Evolutionary conservation across 257 asterid genomes (phyloP), one percentile per base, ranked within the genome.

Genomic region (Scutellaria baicalensis): DNA sequence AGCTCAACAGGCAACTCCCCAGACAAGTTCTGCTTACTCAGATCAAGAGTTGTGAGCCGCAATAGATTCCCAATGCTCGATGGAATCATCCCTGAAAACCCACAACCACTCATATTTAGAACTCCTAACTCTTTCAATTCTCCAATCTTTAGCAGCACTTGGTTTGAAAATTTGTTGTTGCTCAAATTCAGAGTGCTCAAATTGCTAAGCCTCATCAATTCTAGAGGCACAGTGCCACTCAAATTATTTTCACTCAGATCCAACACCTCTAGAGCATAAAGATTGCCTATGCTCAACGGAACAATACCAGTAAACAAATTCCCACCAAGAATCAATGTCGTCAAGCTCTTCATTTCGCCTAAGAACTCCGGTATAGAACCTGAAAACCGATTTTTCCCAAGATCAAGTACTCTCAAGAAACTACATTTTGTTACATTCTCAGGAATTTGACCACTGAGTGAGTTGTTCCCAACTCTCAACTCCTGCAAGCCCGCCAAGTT

Each of bases 1-100:
- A 90, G 82, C 70, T 80, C 90, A 52, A 85, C 73, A 0, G 97
- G 97, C 83, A 90, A 76, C 77, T 82, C 92, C 9, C 97, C 97
- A 0, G 93, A 77, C 70, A 90, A 73, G 66, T 86, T 86, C 70
- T 90, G 97, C 69, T 79, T 86, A 69, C 96, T 86, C 84, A 90
- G 79, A 86, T 90, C 96, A 17, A 90, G 84, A 64, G 72, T 49
- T 9, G 64, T 84, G 71, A 90, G 90, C 81, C 75, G 83, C 82
- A 81, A 73, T 47, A 90, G 80, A 76, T 64, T 82, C 48, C 96
- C 85, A 33, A 90, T 71, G 61, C 85, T 79, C 7, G 83, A 75
- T 4, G 96, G 94, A 44, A 90, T 76, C 63, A 23, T 9, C 9
- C 94, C 97, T 8, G 96, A 81, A 72, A 88, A 84, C 73, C 85